phyloP scores from a whole-genome alignment of 108 stramenopile genomes.

The Stephanodiscus triporus region DNA sequence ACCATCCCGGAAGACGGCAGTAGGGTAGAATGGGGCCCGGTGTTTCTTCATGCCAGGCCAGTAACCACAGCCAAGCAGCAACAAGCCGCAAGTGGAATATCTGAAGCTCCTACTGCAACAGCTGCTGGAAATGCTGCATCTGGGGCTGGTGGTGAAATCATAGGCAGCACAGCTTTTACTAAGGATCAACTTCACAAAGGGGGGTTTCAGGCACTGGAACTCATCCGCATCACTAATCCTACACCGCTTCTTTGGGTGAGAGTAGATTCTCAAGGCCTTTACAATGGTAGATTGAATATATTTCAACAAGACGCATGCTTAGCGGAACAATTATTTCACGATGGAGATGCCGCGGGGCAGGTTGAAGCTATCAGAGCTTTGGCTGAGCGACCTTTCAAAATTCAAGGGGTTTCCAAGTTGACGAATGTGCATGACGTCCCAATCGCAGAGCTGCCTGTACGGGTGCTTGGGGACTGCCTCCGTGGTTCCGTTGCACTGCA shows the following conservation, averaged over 20 bases:
- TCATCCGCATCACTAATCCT: conserved; percentile 83
- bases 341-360: conserved; percentile 84
- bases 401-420: conserved; percentile 79
- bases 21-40: conserved; percentile 84
- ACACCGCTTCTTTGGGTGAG: conserved; percentile 87
- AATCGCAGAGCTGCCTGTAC: conserved; percentile 80
- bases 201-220: conserved; percentile 89
- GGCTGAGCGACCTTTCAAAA: conserved; percentile 82
- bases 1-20: conserved; percentile 75
- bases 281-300: conserved; percentile 73
- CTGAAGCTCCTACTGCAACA: conserved; percentile 29
- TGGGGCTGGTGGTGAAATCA: conserved; percentile 10
- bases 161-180: conserved; percentile 67
- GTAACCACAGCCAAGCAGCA: conserved; percentile 77
- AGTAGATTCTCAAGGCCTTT: conserved; percentile 83
- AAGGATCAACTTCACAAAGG: conserved; percentile 66
- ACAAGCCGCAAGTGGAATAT: conserved; percentile 61
- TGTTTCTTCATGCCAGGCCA: conserved; percentile 75
- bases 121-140: conserved; percentile 10
- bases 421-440: conserved; percentile 75
- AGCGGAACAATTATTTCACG: conserved; percentile 86
- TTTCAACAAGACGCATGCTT: conserved; percentile 88
- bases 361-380: conserved; percentile 78
- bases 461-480: conserved; percentile 84
- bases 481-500: conserved; percentile 83